Conservation (phyloP, 805 yeast species). For the Yamadazyma olivae region DNA sequence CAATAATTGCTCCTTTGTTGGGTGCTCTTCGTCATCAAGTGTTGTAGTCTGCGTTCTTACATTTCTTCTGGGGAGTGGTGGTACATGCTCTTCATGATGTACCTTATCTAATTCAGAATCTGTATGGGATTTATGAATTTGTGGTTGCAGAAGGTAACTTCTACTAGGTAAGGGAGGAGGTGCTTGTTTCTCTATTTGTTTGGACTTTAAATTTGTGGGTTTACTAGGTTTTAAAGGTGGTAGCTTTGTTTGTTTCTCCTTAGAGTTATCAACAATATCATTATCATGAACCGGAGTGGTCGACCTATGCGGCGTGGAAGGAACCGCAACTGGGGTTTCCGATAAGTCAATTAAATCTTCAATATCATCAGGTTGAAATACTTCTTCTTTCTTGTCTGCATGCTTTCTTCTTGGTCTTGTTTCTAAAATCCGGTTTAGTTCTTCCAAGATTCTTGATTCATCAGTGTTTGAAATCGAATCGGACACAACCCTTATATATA, state of each 20-base stretch:
- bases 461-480: slow-evolving; percentile 61
- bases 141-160: slow-evolving; percentile 4
- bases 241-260: slow-evolving; percentile 14
- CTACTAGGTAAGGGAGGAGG: slow-evolving; percentile 29
- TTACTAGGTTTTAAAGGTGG: slow-evolving; percentile 50
- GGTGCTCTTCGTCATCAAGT: slow-evolving; percentile 10
- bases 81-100: slow-evolving; percentile 1
- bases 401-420: slow-evolving; percentile 2
- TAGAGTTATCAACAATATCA: neutral
- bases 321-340: slow-evolving; percentile 15
- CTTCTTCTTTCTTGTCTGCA: neutral
- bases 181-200: slow-evolving; percentile 12
- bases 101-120: slow-evolving; percentile 5
- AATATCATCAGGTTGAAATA: slow-evolving; percentile 9
- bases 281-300: too few species aligned
- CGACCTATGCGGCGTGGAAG: slow-evolving; percentile 4
- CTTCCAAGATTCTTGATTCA: slow-evolving; percentile 30
- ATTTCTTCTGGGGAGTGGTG: slow-evolving; percentile 11
- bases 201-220: slow-evolving; percentile 40
- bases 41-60: neutral
- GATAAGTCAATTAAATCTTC: slow-evolving; percentile 39
- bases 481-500: slow-evolving; percentile 76
- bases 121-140: slow-evolving; percentile 5
- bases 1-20: slow-evolving; percentile 10
- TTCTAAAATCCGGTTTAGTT: slow-evolving; percentile 22